phyloP scores from a whole-genome alignment of 176 grass and related monocot genomes.

The Ensete ventricosum region DNA sequence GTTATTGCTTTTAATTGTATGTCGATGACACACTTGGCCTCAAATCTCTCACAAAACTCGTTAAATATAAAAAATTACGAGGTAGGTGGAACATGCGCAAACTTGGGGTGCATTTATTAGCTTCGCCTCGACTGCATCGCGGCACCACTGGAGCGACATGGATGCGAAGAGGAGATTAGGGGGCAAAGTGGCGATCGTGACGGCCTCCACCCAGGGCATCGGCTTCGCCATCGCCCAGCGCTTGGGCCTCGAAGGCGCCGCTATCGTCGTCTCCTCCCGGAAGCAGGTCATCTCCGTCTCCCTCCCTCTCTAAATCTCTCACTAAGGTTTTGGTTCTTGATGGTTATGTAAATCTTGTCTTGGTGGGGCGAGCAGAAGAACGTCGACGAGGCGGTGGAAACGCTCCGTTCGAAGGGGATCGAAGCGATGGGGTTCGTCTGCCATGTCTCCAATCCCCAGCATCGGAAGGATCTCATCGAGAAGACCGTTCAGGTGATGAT shows the following conservation, averaged over 20 bases:
- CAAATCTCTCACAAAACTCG: no score
- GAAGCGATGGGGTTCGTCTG: conserved; percentile 57
- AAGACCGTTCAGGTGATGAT: conserved; percentile 57
- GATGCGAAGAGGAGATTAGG: not conserved
- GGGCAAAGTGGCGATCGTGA: conserved; percentile 82
- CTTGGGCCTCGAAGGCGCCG: conserved; percentile 74
- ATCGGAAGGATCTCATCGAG: conserved; percentile 70
- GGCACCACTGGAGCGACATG: no score
- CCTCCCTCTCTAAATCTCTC: not conserved
- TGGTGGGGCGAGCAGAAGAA: conserved; percentile 50
- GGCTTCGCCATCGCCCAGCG: conserved; percentile 83
- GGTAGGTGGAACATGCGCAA: no score
- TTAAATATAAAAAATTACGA: no score
- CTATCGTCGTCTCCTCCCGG: conserved; percentile 87
- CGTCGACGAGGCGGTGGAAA: conserved; percentile 65
- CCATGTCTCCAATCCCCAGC: conserved; percentile 69
- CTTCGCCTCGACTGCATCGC: no score
- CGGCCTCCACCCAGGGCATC: conserved; percentile 84
- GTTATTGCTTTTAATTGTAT: no score
- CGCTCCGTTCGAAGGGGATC: conserved; percentile 62
- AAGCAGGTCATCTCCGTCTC: conserved; percentile 46
- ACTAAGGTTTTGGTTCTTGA: not conserved
- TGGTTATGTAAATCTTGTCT: no score
- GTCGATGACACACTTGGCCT: no score
- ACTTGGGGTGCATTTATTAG: no score